Percentiles rank a stretch among this genome's conserved stretches.
Evolutionary conservation across 2,329 filamentous ascomycete species (phyloP).

Genomic region (Macroventuria anomochaeta): DNA sequence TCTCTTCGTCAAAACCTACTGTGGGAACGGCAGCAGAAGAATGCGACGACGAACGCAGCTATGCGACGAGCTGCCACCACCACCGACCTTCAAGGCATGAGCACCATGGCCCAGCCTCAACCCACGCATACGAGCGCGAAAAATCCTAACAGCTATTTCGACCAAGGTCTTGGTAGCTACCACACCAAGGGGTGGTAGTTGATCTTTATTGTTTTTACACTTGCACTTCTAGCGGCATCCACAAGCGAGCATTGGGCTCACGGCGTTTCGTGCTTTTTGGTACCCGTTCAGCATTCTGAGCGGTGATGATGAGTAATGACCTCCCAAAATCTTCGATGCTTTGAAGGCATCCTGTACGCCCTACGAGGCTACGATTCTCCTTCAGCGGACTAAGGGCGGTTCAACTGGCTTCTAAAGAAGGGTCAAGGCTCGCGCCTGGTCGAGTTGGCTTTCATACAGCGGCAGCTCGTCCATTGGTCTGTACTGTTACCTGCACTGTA

Average conservation of each 20-base stretch:
- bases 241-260: slow-evolving; percentile 41
- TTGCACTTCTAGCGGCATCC: slow-evolving; percentile 48
- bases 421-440: slow-evolving; percentile 48
- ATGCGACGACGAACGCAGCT: slow-evolving; percentile 84
- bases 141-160: slow-evolving; percentile 79
- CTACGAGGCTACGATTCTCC: slow-evolving; percentile 50
- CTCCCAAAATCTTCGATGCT: slow-evolving; percentile 45
- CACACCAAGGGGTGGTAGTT: slow-evolving; percentile 82
- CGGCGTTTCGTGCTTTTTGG: slow-evolving; percentile 38
- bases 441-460: slow-evolving; percentile 20
- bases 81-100: slow-evolving; percentile 86
- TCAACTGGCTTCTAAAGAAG: slow-evolving; percentile 40
- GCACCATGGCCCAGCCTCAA: slow-evolving; percentile 67
- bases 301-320: slow-evolving; percentile 40
- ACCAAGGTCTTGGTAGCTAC: slow-evolving; percentile 78
- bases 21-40: slow-evolving; percentile 95
- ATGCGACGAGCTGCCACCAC: slow-evolving; percentile 63
- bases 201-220: slow-evolving; percentile 26
- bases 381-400: slow-evolving; percentile 39
- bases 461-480: slow-evolving; percentile 39
- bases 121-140: slow-evolving; percentile 55
- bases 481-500: slow-evolving; percentile 52
- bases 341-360: slow-evolving; percentile 42
- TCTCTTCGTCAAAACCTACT: slow-evolving; percentile 89
- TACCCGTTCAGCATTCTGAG: slow-evolving; percentile 22